phyloP scores from a whole-genome alignment of 106 monocot genomes.

The Hemerocallis citrina region DNA sequence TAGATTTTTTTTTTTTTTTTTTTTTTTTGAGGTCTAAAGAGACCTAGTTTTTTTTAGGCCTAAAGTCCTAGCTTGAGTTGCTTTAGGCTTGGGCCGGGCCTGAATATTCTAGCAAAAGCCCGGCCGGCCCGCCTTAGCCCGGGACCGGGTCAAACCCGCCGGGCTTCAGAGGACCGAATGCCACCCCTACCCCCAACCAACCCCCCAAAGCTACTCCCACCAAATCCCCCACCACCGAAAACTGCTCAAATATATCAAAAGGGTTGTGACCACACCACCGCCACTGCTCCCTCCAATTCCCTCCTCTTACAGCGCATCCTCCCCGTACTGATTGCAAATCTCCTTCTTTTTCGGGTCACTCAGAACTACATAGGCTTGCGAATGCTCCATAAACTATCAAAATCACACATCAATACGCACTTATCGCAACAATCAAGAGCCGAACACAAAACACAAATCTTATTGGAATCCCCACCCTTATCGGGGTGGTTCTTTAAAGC shows the following conservation, averaged over 20 bases:
- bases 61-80: no score
- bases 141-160: no score
- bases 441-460: slow-evolving; percentile 40
- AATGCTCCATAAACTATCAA: slow-evolving; percentile 43
- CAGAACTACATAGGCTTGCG: slow-evolving; percentile 40
- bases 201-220: slow-evolving; percentile 6
- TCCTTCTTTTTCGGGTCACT: slow-evolving; percentile 39
- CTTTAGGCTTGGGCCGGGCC: no score
- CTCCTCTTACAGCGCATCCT: slow-evolving; percentile 41
- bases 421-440: neutral
- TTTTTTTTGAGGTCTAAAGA: no score
- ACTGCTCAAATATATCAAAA: slow-evolving; percentile 38
- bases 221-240: slow-evolving; percentile 30
- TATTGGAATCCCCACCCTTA: slow-evolving; percentile 65
- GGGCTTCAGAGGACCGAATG: no score
- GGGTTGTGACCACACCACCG: slow-evolving; percentile 26
- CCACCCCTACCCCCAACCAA: no score
- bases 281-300: slow-evolving; percentile 22
- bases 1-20: no score
- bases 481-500: slow-evolving; percentile 70
- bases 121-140: no score
- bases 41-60: no score
- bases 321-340: slow-evolving; percentile 39
- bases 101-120: no score
- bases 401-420: neutral